These are phyloP conservation scores for Fusarium sp. DNA, from an alignment of 2,329 filamentous ascomycete species.

Conservation along the genomic window DNA sequence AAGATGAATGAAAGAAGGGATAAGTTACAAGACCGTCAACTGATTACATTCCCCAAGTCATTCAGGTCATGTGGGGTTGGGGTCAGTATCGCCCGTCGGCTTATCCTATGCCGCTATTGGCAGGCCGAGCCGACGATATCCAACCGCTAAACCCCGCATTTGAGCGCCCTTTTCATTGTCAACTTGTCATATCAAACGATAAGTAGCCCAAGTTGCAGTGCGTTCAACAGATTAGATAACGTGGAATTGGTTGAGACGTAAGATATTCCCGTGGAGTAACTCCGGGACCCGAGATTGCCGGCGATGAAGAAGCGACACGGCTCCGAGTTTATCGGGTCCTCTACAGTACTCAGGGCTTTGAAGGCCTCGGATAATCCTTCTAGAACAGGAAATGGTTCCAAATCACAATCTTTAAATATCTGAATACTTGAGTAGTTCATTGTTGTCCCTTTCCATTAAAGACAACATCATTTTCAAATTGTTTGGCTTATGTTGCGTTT, in stretches of 20 bases:
- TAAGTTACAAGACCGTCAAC: neutral
- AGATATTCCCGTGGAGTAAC: neutral
- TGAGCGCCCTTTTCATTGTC: slow-evolving; percentile 13
- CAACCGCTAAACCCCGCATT: slow-evolving; percentile 20
- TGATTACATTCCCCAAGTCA: slow-evolving; percentile 1
- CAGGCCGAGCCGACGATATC: slow-evolving; percentile 25
- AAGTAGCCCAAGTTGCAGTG: neutral
- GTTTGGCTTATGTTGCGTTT: neutral
- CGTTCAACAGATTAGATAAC: neutral
- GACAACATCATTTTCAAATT: neutral
- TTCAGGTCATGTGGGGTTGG: slow-evolving; percentile 7
- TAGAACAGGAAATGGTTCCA: neutral
- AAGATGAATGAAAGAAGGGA: neutral
- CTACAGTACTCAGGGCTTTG: neutral
- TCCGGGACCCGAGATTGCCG: neutral
- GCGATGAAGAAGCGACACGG: neutral
- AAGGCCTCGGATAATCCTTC: neutral
- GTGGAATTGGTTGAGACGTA: neutral
- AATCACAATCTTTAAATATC: too few species aligned
- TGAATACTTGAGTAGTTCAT: accelerated
- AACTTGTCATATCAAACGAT: slow-evolving; percentile 7
- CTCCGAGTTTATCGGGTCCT: neutral
- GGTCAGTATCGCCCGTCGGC: slow-evolving; percentile 9
- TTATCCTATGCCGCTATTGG: slow-evolving; percentile 8
- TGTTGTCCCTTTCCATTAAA: neutral